Evolutionary conservation across 768 basidiomycete genomes (phyloP).

Genomic region (Auriscalpium microsporum): DNA sequence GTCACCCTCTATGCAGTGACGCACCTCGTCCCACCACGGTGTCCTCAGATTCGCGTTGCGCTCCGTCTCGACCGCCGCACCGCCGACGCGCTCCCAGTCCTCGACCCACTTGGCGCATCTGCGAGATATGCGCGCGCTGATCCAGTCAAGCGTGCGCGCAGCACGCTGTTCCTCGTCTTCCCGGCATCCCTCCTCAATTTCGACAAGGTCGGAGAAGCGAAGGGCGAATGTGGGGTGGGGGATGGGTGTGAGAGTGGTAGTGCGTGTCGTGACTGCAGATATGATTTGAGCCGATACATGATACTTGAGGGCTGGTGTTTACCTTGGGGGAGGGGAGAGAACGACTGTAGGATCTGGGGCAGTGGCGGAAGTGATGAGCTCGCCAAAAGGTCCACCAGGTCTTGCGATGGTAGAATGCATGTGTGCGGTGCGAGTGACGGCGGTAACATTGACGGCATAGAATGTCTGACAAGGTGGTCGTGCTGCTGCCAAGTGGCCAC

Average conservation of each 20-base stretch:
- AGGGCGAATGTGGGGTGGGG: constrained; percentile 66
- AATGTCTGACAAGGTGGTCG: no score
- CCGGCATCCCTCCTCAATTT: constrained; percentile 64
- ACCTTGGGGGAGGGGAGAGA: constrained; percentile 80
- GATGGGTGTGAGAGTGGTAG: constrained; percentile 61
- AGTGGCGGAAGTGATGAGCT: constrained; percentile 57
- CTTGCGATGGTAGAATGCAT: constrained; percentile 62
- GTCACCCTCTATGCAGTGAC: constrained; percentile 70
- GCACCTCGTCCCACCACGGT: constrained; percentile 87
- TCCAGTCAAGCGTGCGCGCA: constrained; percentile 79
- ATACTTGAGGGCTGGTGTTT: constrained; percentile 1
- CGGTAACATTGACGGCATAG: constrained; percentile 40
- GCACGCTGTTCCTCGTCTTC: constrained; percentile 79
- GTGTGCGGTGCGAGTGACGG: constrained; percentile 76
- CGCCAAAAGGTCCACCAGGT: constrained; percentile 54
- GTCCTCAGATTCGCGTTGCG: constrained; percentile 31
- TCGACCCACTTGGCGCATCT: constrained; percentile 65
- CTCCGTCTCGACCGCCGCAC: constrained; percentile 22
- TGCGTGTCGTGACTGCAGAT: constrained; percentile 64
- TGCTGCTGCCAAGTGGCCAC: no score
- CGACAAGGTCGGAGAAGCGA: constrained; percentile 67
- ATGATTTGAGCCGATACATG: constrained; percentile 2
- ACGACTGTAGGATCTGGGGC: constrained; percentile 71
- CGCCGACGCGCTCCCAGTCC: constrained; percentile 41
- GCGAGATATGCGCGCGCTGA: constrained; percentile 58